phyloP scores from a whole-genome alignment of 202 grass and related monocot species.

The Musa balbisiana region DNA sequence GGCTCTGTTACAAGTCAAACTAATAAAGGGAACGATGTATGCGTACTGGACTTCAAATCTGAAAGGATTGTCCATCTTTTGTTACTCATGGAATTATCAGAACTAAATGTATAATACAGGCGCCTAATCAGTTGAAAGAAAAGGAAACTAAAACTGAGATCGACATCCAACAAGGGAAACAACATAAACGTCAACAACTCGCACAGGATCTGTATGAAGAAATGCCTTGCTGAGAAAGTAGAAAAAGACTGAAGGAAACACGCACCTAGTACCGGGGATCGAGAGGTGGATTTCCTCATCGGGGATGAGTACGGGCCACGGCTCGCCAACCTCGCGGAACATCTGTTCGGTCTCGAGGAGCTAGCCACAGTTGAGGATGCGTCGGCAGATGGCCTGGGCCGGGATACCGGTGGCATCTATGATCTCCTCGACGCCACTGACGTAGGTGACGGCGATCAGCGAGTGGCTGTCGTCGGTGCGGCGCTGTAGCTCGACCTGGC shows the following conservation, averaged over 20 bases:
- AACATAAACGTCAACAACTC: no score
- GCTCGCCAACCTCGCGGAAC: conserved; percentile 69
- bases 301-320: conserved; percentile 79
- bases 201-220: not conserved
- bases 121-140: conserved; percentile 17
- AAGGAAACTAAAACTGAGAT: not conserved
- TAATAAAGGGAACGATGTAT: no score
- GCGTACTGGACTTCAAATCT: no score
- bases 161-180: not conserved
- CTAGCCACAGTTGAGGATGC: conserved; percentile 61
- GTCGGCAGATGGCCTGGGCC: conserved; percentile 54
- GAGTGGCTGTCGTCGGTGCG: conserved; percentile 38
- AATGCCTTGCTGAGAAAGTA: not conserved
- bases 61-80: no score
- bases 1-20: no score
- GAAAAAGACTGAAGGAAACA: not conserved
- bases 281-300: conserved; percentile 62
- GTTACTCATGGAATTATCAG: not conserved
- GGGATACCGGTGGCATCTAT: conserved; percentile 51
- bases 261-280: conserved; percentile 62
- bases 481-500: conserved; percentile 86
- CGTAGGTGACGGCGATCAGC: conserved; percentile 66
- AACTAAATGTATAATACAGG: not conserved
- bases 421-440: conserved; percentile 64
- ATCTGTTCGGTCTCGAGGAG: conserved; percentile 80